Evolutionary conservation across 1,284 basidiomycete species (phyloP).

Genomic region (Cerrena zonata): DNA sequence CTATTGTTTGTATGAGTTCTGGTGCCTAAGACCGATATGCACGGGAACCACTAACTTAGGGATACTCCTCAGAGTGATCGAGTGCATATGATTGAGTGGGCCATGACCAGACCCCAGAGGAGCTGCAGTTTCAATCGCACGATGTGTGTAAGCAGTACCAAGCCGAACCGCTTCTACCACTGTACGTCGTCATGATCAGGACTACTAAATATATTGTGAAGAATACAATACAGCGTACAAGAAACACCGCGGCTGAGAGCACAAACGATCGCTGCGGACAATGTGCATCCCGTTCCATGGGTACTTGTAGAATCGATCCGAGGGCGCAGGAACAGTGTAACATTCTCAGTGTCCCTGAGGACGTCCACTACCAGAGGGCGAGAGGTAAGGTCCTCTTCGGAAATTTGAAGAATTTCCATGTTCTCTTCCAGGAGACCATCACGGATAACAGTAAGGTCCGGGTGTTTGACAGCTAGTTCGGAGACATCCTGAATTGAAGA

Average conservation of each 20-base stretch:
- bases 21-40: not conserved
- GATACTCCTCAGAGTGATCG: constrained; percentile 45
- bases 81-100: constrained; percentile 83
- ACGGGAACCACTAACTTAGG: constrained; percentile 45
- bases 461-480: constrained; percentile 21
- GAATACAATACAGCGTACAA: constrained; percentile 33
- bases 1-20: constrained; percentile 30
- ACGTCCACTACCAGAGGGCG: constrained; percentile 70
- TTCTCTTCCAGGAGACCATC: constrained; percentile 47
- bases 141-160: constrained; percentile 71
- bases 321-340: constrained; percentile 59
- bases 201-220: too few species aligned
- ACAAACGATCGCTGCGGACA: constrained; percentile 78
- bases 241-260: constrained; percentile 50
- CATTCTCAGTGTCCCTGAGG: constrained; percentile 37
- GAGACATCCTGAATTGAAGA: constrained; percentile 43
- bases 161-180: constrained; percentile 54
- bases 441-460: constrained; percentile 30
- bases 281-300: constrained; percentile 92
- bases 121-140: constrained; percentile 69
- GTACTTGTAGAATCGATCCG: constrained; percentile 69
- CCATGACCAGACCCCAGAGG: constrained; percentile 76
- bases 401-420: constrained; percentile 52
- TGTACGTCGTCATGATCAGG: constrained; percentile 23
- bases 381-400: constrained; percentile 17